Percentiles rank a stretch among this genome's conserved stretches.
These are phyloP conservation scores for Boeremia exigua DNA, from an alignment of 2,329 filamentous ascomycete genomes.

Conservation along the genomic window DNA sequence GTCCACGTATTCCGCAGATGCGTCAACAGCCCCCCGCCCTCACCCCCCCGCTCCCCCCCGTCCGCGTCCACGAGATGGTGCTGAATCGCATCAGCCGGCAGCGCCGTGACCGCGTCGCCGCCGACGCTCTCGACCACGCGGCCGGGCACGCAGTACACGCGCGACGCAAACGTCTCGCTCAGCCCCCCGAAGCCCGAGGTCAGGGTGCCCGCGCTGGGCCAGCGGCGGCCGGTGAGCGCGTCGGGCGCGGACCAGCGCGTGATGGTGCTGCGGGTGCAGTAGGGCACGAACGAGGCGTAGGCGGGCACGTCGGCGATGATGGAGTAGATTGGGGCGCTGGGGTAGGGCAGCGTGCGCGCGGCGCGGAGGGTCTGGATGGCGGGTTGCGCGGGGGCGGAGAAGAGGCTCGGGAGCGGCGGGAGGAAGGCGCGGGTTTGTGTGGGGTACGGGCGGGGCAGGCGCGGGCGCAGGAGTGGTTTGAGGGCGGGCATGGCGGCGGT, in stretches of 20 bases:
- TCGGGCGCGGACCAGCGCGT: constrained; percentile 72
- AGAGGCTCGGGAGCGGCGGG: constrained; percentile 52
- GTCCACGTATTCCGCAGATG: constrained; percentile 75
- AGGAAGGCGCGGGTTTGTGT: too few species aligned
- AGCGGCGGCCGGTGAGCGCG: constrained; percentile 55
- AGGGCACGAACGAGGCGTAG: constrained; percentile 89
- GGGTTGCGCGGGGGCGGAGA: constrained; percentile 39
- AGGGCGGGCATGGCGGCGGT: constrained; percentile 32
- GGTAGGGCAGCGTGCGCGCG: constrained; percentile 77
- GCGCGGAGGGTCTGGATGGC: constrained; percentile 71
- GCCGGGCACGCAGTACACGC: constrained; percentile 77
- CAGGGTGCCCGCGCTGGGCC: constrained; percentile 78
- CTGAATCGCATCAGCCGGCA: constrained; percentile 48
- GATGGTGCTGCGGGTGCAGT: constrained; percentile 79
- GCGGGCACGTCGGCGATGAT: constrained; percentile 84
- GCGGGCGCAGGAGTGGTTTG: constrained; percentile 48
- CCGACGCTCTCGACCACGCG: constrained; percentile 78
- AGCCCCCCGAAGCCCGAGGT: constrained; percentile 85
- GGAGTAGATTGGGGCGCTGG: constrained; percentile 72
- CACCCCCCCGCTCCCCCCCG: neutral
- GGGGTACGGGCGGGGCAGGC: too few species aligned
- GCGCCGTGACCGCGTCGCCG: constrained; percentile 60
- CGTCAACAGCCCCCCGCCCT: constrained; percentile 61
- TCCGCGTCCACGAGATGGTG: constrained; percentile 48
- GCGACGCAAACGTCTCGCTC: constrained; percentile 81